A percentile compares a stretch with the other conserved stretches of the same genome.
phyloP scores from a whole-genome alignment of 495 filamentous ascomycete species.

The Neurospora sp. region DNA sequence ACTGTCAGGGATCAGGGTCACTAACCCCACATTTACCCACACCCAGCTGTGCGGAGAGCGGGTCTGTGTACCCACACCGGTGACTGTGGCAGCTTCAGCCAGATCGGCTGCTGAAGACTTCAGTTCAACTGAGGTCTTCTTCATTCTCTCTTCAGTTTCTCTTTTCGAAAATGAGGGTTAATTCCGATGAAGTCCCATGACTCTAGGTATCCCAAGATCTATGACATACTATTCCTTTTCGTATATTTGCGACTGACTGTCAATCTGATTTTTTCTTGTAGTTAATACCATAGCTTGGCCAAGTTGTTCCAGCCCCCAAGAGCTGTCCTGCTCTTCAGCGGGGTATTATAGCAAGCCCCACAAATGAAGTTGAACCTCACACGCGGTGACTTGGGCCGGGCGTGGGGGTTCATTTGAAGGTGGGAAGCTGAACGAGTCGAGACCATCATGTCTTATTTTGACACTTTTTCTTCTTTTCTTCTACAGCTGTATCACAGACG shows the following conservation, averaged over 20 bases:
- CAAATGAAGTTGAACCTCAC: not conserved
- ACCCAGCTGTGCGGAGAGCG: not conserved
- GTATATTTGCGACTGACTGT: not conserved
- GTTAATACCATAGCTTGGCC: not conserved
- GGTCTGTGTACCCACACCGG: not conserved
- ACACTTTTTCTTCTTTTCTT: not conserved
- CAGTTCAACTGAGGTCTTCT: not conserved
- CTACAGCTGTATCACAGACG: not conserved
- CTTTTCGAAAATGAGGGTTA: not conserved
- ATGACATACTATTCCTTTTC: not conserved
- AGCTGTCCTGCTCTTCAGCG: not conserved
- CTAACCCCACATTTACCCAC: not conserved
- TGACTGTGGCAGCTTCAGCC: not conserved
- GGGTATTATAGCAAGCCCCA: not conserved
- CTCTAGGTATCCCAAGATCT: not conserved
- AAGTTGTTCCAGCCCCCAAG: not conserved
- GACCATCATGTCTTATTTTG: not conserved
- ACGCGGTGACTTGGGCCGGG: not conserved
- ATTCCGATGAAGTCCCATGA: not conserved
- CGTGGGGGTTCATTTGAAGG: not conserved
- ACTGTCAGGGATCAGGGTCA: not conserved
- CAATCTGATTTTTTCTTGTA: not conserved
- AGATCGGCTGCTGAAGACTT: not conserved
- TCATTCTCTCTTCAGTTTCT: not conserved
- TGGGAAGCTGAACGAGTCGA: not conserved